Evolutionary conservation across 2,329 filamentous ascomycete species (phyloP), one percentile per base, ranked within the genome.

Genomic region (Nemania bipapillata): DNA sequence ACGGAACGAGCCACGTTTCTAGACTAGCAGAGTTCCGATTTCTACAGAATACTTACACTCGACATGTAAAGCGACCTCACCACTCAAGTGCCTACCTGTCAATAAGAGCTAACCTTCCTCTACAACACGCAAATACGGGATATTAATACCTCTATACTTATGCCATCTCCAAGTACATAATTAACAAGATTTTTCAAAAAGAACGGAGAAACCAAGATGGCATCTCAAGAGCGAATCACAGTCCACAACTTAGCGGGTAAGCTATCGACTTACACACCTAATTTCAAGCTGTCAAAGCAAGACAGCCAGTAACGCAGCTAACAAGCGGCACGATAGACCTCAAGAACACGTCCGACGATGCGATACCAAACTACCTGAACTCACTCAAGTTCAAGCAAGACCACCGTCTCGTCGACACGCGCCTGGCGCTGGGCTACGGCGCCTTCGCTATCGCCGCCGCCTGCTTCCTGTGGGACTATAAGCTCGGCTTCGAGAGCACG

Each of bases 271-370:
- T 57, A 20, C 35, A 53, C 45, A 55, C 35, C 22, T 20, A 5
- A n/a, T 9, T n/a, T n/a, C 12, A 26, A 24, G 2, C 55, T 17
- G 20, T 2, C 35, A 22, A 57, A 47, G 7, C 24, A 37, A 55
- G 37, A 63, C 35, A 42, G 28, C 47, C 17, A 49, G 12, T 35
- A 37, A 35, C 35, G 30, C 35, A 22, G 26, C 56, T 63, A 66
- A 66, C 68, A 66, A 63, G 72, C 68, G 59, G 47, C 56, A 37
- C 79, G 37, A 17, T 6, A 97, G 96, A 98, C 80, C 91, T 99
- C 72, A 98, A 98, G 82, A 97, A 96, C 83, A 96, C 94, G 45
- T 93, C 92, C 73, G 96, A 99, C 83, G 96, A 99, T 82, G 93
- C 94, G 65, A 90, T 99, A 68, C 90, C 92, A 67, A 94, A 96